Percentiles rank a stretch among this genome's conserved stretches.
phyloP scores from a whole-genome alignment of 164 flowering plant genomes.

The Nymphaea thermarum region DNA sequence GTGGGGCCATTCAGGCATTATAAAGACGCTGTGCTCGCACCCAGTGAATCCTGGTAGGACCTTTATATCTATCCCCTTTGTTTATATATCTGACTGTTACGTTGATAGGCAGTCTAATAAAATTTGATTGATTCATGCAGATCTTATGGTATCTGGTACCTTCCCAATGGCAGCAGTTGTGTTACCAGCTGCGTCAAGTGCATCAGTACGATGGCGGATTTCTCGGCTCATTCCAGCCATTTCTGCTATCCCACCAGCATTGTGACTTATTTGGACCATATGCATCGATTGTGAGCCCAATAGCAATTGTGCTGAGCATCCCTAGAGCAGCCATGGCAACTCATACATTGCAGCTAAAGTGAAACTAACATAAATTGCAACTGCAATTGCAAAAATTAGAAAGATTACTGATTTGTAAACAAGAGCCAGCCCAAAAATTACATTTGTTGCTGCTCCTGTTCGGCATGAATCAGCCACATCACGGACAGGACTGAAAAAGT shows the following conservation, averaged over 20 bases:
- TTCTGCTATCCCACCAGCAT: constrained; percentile 14
- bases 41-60: constrained; percentile 59
- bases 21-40: constrained; percentile 65
- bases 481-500: constrained; percentile 36
- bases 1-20: constrained; percentile 73
- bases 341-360: constrained; percentile 49
- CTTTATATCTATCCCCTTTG: not conserved
- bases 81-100: not conserved
- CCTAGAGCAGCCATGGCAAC: constrained; percentile 47
- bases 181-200: constrained; percentile 13
- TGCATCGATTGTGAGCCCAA: constrained; percentile 12
- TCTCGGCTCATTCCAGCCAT: constrained; percentile 15
- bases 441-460: constrained; percentile 53
- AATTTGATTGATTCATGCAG: constrained; percentile 19
- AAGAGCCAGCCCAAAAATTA: constrained; percentile 45
- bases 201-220: constrained; percentile 11
- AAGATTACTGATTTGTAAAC: constrained; percentile 51
- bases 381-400: constrained; percentile 41
- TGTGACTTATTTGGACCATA: constrained; percentile 13
- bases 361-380: constrained; percentile 39
- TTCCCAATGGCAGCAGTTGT: constrained; percentile 15
- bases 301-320: constrained; percentile 22
- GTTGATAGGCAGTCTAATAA: not conserved
- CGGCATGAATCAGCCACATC: constrained; percentile 55
- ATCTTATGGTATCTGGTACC: constrained; percentile 64